These are phyloP conservation scores for Rubroboletus satanas DNA, from an alignment of 768 basidiomycete genomes.

Conservation along the genomic window DNA sequence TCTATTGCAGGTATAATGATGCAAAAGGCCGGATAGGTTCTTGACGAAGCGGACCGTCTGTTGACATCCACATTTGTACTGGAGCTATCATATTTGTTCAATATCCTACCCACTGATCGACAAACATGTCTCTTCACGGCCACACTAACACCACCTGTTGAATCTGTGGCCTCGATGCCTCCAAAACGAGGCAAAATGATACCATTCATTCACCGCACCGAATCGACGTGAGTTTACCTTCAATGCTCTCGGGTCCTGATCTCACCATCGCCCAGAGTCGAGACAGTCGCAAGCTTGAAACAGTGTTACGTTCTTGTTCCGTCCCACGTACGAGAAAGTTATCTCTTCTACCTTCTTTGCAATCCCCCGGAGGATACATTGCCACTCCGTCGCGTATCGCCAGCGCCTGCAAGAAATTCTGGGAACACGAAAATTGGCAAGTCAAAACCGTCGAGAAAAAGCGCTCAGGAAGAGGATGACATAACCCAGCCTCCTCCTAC, in stretches of 20 bases:
- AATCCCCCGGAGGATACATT: conserved; percentile 80
- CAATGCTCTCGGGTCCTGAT: not conserved
- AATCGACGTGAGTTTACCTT: conserved; percentile 54
- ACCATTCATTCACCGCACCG: conserved; percentile 82
- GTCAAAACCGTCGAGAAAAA: conserved; percentile 33
- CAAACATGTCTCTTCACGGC: conserved; percentile 98
- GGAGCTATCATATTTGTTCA: conserved; percentile 77
- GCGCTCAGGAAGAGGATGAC: conserved; percentile 40
- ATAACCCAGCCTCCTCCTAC: conserved; percentile 85
- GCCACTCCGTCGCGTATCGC: conserved; percentile 60
- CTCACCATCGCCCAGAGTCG: conserved; percentile 48
- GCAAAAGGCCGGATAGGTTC: conserved; percentile 48
- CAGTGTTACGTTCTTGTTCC: conserved; percentile 92
- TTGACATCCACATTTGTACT: conserved; percentile 85
- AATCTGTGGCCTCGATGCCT: conserved; percentile 64
- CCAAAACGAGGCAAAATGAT: conserved; percentile 80
- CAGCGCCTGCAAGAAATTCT: conserved; percentile 36
- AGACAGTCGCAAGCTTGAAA: conserved; percentile 84
- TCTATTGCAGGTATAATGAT: not conserved
- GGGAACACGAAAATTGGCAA: conserved; percentile 30
- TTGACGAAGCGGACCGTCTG: conserved; percentile 95
- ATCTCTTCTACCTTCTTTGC: conserved; percentile 85
- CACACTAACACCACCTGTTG: conserved; percentile 84
- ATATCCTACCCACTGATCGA: conserved; percentile 72
- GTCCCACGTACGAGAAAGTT: conserved; percentile 89